Evolutionary conservation across 441 rosid genomes (phyloP).

Genomic region (Gossypium trilobum): DNA sequence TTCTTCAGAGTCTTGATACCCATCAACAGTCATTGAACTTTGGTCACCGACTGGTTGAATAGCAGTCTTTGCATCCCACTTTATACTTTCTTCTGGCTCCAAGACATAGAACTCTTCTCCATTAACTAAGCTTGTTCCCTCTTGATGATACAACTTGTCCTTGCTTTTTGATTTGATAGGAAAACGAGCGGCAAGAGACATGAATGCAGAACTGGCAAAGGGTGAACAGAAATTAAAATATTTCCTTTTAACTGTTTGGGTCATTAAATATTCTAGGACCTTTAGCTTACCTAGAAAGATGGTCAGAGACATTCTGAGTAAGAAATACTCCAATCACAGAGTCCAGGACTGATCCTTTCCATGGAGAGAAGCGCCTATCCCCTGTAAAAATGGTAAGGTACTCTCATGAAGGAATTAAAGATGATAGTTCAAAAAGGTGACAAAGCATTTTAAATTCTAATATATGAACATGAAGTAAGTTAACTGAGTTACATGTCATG

Average conservation of each 20-base stretch:
- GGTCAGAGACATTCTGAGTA: slow-evolving; percentile 63
- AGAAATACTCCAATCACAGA: slow-evolving; percentile 64
- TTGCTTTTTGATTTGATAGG: slow-evolving; percentile 26
- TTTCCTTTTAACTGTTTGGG: not conserved
- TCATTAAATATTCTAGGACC: not conserved
- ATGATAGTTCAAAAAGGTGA: not conserved
- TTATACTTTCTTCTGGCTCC: slow-evolving; percentile 42
- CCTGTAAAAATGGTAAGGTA: slow-evolving; percentile 30
- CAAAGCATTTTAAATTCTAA: not conserved
- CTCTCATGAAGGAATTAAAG: not conserved
- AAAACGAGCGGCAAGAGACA: slow-evolving; percentile 51
- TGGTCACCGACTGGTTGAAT: slow-evolving; percentile 34
- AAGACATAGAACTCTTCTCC: slow-evolving; percentile 33
- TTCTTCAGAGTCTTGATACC: slow-evolving; percentile 36
- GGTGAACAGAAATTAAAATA: slow-evolving; percentile 13
- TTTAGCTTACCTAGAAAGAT: slow-evolving; percentile 48
- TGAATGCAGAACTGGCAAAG: slow-evolving; percentile 52
- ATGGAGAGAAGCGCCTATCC: slow-evolving; percentile 55
- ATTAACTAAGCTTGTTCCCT: slow-evolving; percentile 26
- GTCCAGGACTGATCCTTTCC: slow-evolving; percentile 68
- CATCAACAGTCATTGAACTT: slow-evolving; percentile 32
- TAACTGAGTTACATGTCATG: not conserved
- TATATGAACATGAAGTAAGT: not conserved
- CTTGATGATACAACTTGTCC: slow-evolving; percentile 25
- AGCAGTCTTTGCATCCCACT: slow-evolving; percentile 30